Evolutionary conservation across 192 early-diverging fungal genomes (phyloP).

Genomic region (Umbelopsis sp.): DNA sequence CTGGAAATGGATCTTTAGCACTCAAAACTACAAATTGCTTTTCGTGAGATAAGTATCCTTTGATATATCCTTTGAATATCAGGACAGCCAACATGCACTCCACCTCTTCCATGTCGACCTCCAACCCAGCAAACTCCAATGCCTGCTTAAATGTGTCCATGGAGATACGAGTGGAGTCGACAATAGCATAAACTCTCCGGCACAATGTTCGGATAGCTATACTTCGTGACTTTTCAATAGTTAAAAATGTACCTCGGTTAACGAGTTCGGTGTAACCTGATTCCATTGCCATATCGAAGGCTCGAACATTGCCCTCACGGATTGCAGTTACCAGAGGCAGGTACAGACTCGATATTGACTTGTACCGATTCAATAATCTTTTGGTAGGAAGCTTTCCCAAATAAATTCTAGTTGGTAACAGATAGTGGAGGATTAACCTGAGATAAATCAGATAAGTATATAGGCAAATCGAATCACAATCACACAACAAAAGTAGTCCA

Average conservation of each 20-base stretch:
- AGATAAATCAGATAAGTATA: conserved; percentile 26
- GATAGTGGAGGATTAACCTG: conserved; percentile 78
- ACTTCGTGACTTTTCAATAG: conserved; percentile 75
- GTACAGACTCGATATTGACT: conserved; percentile 63
- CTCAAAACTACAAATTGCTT: conserved; percentile 75
- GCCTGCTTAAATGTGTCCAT: conserved; percentile 68
- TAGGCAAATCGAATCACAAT: not conserved
- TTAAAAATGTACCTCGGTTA: conserved; percentile 73
- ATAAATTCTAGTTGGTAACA: conserved; percentile 80
- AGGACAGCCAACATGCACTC: conserved; percentile 89
- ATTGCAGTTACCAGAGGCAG: conserved; percentile 66
- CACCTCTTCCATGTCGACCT: conserved; percentile 69
- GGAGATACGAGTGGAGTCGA: conserved; percentile 54
- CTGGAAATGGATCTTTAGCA: conserved; percentile 79
- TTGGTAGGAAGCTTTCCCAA: conserved; percentile 69
- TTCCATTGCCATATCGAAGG: conserved; percentile 71
- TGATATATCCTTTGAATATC: conserved; percentile 87
- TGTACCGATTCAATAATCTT: conserved; percentile 65
- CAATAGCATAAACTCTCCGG: conserved; percentile 69
- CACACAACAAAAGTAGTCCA: not conserved
- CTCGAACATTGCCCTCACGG: conserved; percentile 67
- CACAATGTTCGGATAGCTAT: conserved; percentile 79
- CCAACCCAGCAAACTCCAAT: conserved; percentile 58
- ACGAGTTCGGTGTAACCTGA: conserved; percentile 63
- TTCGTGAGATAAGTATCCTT: conserved; percentile 87